Base-by-base conservation (phyloP, 2,329 filamentous ascomycete species). In the Sporothrix pseudoabietina region DNA sequence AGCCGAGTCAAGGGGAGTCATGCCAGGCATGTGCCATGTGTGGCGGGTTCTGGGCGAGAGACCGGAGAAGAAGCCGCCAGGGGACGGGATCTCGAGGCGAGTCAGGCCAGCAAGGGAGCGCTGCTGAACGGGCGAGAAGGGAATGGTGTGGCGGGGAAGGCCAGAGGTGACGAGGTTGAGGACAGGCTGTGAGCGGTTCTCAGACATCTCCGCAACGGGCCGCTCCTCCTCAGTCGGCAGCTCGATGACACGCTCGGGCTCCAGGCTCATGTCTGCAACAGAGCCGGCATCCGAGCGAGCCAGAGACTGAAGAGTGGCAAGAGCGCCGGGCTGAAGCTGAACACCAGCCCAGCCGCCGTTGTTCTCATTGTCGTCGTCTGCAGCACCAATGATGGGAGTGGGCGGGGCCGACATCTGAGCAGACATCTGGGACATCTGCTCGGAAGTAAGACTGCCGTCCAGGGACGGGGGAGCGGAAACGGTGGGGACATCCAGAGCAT, bases 31-130 rank as follows among this genome's bases (percentile, higher is more conserved):
- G 78, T 93, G 90, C 95, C 95, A 98, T 14, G 94, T 96, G 78
- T 91, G 90, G 71, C 94, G 89, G 52, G 91, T 90, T 71, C 89
- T 88, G 3, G 91, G 89, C 52, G 92, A 93, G 39, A 98, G 87
- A 0, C 92, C 94, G 1, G 93, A 93, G 82, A 98, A 98, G 85
- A 98, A 98, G 0, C 92, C 94, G 35, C 93, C 92, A 0, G 95
- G 95, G 0, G 95, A 98, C 6, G 94, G 95, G 47, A 98, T 94
- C 35, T 94, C 94, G 26, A 98, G 87, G 74, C 88, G 90, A 26
- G 92, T 94, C 75, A 98, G 87, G 54, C 91, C 92, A 72, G 91
- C 90, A 16, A 90, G 85, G 16, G 90, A 91, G 73, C 86, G 82
- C 73, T 85, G 86, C 59, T 88, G 88, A 9, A 85, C 83, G 10